phyloP scores from a whole-genome alignment of 108 stramenopile genomes.

The Aureococcus anophagefferens region DNA sequence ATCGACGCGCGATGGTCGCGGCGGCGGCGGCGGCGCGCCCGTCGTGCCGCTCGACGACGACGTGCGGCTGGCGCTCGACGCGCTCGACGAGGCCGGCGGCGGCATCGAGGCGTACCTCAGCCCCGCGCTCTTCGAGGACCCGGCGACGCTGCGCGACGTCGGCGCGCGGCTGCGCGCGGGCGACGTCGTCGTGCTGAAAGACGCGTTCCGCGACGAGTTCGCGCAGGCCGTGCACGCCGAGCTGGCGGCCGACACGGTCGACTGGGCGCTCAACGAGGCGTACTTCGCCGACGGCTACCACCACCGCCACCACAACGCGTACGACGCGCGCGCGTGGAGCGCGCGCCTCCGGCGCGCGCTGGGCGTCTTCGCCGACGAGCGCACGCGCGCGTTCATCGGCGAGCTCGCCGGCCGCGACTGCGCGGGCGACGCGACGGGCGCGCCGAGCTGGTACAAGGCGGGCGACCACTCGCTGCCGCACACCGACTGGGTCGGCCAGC shows the following conservation, averaged over 20 bases:
- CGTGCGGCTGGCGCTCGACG: too few species aligned
- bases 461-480: constrained; percentile 20
- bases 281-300: constrained; percentile 11
- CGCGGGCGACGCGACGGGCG: not conserved
- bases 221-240: constrained; percentile 11
- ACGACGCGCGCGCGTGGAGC: not conserved
- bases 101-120: not conserved
- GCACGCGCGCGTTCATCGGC: not conserved
- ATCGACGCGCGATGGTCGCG: too few species aligned
- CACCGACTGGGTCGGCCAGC: constrained; percentile 2
- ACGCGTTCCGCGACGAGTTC: not conserved
- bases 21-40: too few species aligned
- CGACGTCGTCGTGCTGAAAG: not conserved
- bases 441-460: not conserved
- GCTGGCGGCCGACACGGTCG: not conserved
- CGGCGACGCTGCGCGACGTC: not conserved
- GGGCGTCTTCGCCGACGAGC: not conserved
- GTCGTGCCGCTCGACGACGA: too few species aligned
- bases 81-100: not conserved
- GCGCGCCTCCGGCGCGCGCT: not conserved
- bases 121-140: not conserved
- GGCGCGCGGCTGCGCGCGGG: not conserved
- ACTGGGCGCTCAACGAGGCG: not conserved
- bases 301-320: constrained; percentile 11
- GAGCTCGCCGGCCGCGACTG: not conserved